Base-by-base conservation (phyloP, 2,329 filamentous ascomycete genomes). In the Diaporthe citrichinensis region DNA sequence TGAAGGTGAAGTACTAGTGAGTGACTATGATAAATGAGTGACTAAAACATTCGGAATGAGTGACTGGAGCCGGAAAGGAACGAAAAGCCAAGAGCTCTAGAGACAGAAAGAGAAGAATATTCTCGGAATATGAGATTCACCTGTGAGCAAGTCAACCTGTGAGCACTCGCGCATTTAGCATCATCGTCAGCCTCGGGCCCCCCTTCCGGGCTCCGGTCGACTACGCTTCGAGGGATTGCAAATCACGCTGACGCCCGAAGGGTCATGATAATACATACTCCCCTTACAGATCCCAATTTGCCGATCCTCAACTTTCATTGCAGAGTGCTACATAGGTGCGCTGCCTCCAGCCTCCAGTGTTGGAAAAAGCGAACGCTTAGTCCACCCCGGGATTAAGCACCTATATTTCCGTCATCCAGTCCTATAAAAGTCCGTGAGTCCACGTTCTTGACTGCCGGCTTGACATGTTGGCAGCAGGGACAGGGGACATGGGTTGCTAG, bases 231-330 rank as follows among this genome's bases (percentile, higher is more conserved):
- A 39, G 34, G 44, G 49, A 69, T 55, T 55, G 65, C 65, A 41
- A 55, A 55, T 69, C 15, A 69, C 49, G 15, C 34, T 55, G 46
- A 31, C 46, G n/a, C 14, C 65, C 46, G 31, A 49, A 68, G n/a
- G 20, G 23, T 28, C 34, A 9, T n/a, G 34, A 69, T 39, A 31
- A n/a, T 41, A 20, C 23, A 12, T 20, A 15, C 23, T 53, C 65
- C 49, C 65, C 31, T 55, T 28, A 69, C 46, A 39, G 34, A 69
- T 69, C 65, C 65, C 44, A 53, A 69, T 69, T 55, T 69, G 49
- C 23, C n/a, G 23, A 39, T 55, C 65, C 23, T 34, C 46, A 41
- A 34, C 23, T 28, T 55, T 69, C 34, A 53, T 68, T 53, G 62
- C 41, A 28, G 46, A 3, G 23, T 28, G n/a, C 46, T 12, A 4